Conservation (phyloP, 148 eudicot species). For the Amaranthus hypochondriacus region DNA sequence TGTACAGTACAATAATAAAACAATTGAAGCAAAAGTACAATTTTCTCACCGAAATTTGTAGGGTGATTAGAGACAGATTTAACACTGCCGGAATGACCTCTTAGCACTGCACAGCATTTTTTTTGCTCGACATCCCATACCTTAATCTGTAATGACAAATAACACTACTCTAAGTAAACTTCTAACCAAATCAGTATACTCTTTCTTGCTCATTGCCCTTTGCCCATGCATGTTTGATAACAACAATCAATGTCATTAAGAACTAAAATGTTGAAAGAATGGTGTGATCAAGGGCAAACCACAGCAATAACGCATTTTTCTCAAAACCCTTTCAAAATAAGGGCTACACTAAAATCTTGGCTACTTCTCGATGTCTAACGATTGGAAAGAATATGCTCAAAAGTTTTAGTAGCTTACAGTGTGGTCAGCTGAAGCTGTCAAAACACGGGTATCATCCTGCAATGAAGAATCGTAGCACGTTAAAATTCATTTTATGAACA, state of each 20-base stretch:
- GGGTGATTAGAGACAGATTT: conserved; percentile 81
- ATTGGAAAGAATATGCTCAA: background rate
- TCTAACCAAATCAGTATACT: background rate
- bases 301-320: background rate
- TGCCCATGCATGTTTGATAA: background rate
- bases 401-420: conserved; percentile 46
- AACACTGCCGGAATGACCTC: conserved; percentile 82
- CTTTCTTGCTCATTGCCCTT: background rate
- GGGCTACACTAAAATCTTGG: background rate
- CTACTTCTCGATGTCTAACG: background rate
- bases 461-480: conserved; percentile 15
- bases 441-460: conserved; percentile 68
- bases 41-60: conserved; percentile 59
- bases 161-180: background rate
- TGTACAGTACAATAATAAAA: conserved; percentile 3
- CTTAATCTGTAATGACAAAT: conserved; percentile 52
- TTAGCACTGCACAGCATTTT: conserved; percentile 48
- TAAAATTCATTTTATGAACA: background rate
- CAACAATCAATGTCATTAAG: background rate
- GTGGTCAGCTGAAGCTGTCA: conserved; percentile 95
- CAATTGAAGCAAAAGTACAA: background rate
- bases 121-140: conserved; percentile 72
- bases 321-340: background rate
- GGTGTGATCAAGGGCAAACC: background rate
- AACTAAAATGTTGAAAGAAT: background rate